Percentiles rank a stretch among this genome's conserved stretches.
These are phyloP conservation scores for Ophiostoma quercus DNA, from an alignment of 2,329 filamentous ascomycete genomes.

Conservation along the genomic window DNA sequence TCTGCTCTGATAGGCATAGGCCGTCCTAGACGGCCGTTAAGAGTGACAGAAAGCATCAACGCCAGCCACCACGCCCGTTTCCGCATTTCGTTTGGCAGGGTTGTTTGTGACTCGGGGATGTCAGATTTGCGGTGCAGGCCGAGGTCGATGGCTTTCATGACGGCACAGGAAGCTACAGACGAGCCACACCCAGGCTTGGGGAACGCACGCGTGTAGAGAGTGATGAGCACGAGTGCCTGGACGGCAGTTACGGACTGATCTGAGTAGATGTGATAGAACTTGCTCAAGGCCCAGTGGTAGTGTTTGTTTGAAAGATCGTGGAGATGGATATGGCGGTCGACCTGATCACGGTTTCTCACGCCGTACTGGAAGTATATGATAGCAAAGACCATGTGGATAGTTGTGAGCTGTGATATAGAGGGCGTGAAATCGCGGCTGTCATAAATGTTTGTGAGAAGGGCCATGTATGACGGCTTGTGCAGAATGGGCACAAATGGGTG, in stretches of 20 bases:
- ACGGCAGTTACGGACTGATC: constrained; percentile 61
- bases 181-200: constrained; percentile 73
- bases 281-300: constrained; percentile 68
- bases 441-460: constrained; percentile 62
- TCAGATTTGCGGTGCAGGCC: constrained; percentile 69
- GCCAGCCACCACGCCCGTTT: constrained; percentile 75
- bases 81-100: constrained; percentile 67
- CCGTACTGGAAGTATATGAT: constrained; percentile 73
- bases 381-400: constrained; percentile 73
- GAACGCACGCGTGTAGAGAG: constrained; percentile 67
- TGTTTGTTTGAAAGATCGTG: constrained; percentile 67
- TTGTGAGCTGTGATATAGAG: constrained; percentile 59
- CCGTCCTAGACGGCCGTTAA: constrained; percentile 69
- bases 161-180: constrained; percentile 59
- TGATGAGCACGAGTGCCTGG: constrained; percentile 68
- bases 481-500: constrained; percentile 68
- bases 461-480: constrained; percentile 69
- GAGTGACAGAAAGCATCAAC: constrained; percentile 58
- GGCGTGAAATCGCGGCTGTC: constrained; percentile 62
- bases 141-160: constrained; percentile 66
- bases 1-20: constrained; percentile 69
- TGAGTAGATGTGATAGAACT: constrained; percentile 59
- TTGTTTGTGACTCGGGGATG: constrained; percentile 41
- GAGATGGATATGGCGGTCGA: constrained; percentile 49
- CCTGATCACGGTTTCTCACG: constrained; percentile 58